These are phyloP conservation scores for Zancudomyces culisetae DNA, from an alignment of 371 early-diverging fungal species.

Conservation along the genomic window DNA sequence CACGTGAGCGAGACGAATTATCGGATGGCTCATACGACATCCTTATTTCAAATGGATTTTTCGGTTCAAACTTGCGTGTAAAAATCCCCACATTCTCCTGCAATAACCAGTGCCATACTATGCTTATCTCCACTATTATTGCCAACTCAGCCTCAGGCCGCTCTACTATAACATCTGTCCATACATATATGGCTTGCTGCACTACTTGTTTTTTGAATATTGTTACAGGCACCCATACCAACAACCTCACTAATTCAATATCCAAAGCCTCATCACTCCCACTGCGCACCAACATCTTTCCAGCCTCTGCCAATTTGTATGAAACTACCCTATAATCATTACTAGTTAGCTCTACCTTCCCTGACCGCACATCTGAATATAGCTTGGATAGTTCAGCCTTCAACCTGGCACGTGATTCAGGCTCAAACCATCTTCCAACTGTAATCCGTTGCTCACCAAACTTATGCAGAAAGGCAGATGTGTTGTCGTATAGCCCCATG, in stretches of 20 bases:
- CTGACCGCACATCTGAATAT: slow-evolving; percentile 8
- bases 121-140: slow-evolving; percentile 58
- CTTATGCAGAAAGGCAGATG: slow-evolving; percentile 17
- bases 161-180: slow-evolving; percentile 72
- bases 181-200: slow-evolving; percentile 57
- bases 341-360: slow-evolving; percentile 6
- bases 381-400: slow-evolving; percentile 12
- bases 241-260: slow-evolving; percentile 44
- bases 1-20: slow-evolving; percentile 43
- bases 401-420: slow-evolving; percentile 7
- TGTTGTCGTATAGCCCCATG: slow-evolving; percentile 9
- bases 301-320: slow-evolving; percentile 1
- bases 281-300: background rate
- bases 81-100: slow-evolving; percentile 59
- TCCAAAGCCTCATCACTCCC: slow-evolving; percentile 4
- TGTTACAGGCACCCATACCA: slow-evolving; percentile 75
- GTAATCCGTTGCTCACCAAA: slow-evolving; percentile 14
- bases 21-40: slow-evolving; percentile 86
- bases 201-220: slow-evolving; percentile 57
- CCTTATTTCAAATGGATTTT: slow-evolving; percentile 63
- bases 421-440: slow-evolving; percentile 10
- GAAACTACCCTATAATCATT: slow-evolving; percentile 3
- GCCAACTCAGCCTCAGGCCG: slow-evolving; percentile 48
- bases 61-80: slow-evolving; percentile 26
- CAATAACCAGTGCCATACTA: slow-evolving; percentile 70